Evolutionary conservation across 2,329 filamentous ascomycete species (phyloP), one percentile per base, ranked within the genome.

Genomic region (Cercospora zeina): DNA sequence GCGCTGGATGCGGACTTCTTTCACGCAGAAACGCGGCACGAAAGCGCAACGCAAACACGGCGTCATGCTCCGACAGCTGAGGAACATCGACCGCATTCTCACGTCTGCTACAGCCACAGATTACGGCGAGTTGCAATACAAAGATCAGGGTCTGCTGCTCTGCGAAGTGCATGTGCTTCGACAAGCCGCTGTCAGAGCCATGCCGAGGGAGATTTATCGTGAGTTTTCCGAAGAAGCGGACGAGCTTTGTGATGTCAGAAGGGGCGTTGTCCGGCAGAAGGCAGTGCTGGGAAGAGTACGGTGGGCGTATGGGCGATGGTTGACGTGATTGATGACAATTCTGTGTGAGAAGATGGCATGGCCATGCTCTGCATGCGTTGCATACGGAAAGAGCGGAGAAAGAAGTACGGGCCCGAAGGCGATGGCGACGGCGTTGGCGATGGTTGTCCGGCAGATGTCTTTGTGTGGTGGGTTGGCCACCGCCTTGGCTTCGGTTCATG

Each of bases 221-320:
- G 93, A 97, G 70, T 97, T 99, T 71, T 77, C 92, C 60, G 90
- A 96, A 75, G 95, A 99, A 73, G 80, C 96, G 34, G 86, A 89
- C 63, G 93, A 97, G 71, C 80, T 99, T 54, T 86, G 91, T 19
- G 92, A 96, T 72, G 87, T 93, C 67, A 79, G 85, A 53, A 88
- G 87, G 69, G 91, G 91, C 2, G 84, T 96, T 56, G 84, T 87
- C 70, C 84, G 87, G 69, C 93, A 97, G 79, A 82, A 87, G 63
- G 88, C 86, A 73, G 89, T 93, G 47, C 79, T 96, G 58, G 86
- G 93, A 69, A 84, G 95, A 63, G 91, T 97, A 68, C 83, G 90
- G 65, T 97, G 95, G 93, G 89, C 89, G 3, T 97, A 97, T 79
- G 85, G 85, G 1, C 88, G 87, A 73, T 97, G 89, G 89, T 75